Evolutionary conservation across 768 basidiomycete genomes (phyloP), one percentile per base, ranked within the genome.

Genomic region (Kwoniella mangroviensis): DNA sequence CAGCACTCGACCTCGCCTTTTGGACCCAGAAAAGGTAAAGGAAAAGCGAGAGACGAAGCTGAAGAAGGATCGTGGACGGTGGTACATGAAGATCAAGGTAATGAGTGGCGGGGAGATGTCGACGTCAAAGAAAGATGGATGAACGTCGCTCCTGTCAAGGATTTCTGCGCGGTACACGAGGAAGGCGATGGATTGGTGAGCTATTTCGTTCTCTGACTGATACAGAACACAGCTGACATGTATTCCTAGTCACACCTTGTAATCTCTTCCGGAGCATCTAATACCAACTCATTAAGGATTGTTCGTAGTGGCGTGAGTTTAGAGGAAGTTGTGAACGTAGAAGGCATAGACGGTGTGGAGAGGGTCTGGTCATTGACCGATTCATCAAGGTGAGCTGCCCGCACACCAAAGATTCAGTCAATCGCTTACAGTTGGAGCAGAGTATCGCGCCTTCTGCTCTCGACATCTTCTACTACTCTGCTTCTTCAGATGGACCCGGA

Each of bases 71-170:
- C 24, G 52, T 73, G 70, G 69, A 28, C 57, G 7, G 61, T 73
- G 12, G 54, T 59, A n/a, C 41, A 65, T 41, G 71, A 60, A 19
- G 49, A 75, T 11, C 56, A 68, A 17, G 65, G 65, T 19, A 56
- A 63, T 11, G 57, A 57, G 26, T 66, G 55, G 55, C 41, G 65
- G 3, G 75, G 69, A 3, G 42, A 34, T 26, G 53, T 55, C 0
- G 67, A 73, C 15, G 53, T 77, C 26, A 67, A 73, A 58, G 80
- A 80, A 55, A 68, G 73, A 21, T 80, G 79, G 80, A 74, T 75
- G 70, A 83, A 83, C 63, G 51, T 83, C 1, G 80, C 78, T 11
- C 82, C 82, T n/a, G 74, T 83, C 22, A 78, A 79, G 49, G 82
- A 83, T 56, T 79, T 83, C 63, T 75, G 74, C 51, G 68, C 74